Conservation (phyloP, 768 basidiomycete species). For the Boletus coccyginus region DNA sequence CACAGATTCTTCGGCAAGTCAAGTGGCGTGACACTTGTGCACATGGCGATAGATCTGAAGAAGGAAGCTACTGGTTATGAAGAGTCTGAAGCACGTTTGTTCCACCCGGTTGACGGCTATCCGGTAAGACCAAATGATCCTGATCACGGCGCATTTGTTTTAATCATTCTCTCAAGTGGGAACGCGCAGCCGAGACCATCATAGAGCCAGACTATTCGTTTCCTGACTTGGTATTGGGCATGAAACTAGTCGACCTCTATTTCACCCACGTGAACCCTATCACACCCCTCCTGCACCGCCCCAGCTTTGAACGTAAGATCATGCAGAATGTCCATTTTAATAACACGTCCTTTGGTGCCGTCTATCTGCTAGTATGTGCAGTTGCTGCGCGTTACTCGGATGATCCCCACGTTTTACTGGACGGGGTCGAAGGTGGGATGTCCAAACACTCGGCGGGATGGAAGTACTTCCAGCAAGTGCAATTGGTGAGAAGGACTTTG, state of each 20-base stretch:
- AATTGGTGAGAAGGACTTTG: slow-evolving; percentile 55
- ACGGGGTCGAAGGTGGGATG: slow-evolving; percentile 28
- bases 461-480: slow-evolving; percentile 50
- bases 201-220: slow-evolving; percentile 38
- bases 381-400: slow-evolving; percentile 54
- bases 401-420: slow-evolving; percentile 53
- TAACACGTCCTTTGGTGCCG: slow-evolving; percentile 52
- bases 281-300: slow-evolving; percentile 70
- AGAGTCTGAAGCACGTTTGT: slow-evolving; percentile 6
- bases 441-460: slow-evolving; percentile 48
- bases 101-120: not conserved
- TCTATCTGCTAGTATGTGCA: slow-evolving; percentile 71
- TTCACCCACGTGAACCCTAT: slow-evolving; percentile 58
- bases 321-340: slow-evolving; percentile 46
- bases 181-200: slow-evolving; percentile 18
- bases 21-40: slow-evolving; percentile 41
- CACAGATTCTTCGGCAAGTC: slow-evolving; percentile 40
- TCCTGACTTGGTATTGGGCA: slow-evolving; percentile 50
- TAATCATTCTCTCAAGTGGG: slow-evolving; percentile 23
- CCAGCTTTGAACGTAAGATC: slow-evolving; percentile 57
- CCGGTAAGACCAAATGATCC: slow-evolving; percentile 25
- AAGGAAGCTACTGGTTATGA: slow-evolving; percentile 48
- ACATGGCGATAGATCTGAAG: slow-evolving; percentile 55
- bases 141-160: not conserved
- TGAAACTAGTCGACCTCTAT: slow-evolving; percentile 56